Conservation (phyloP, 2,329 filamentous ascomycete genomes). For the Septoria linicola region DNA sequence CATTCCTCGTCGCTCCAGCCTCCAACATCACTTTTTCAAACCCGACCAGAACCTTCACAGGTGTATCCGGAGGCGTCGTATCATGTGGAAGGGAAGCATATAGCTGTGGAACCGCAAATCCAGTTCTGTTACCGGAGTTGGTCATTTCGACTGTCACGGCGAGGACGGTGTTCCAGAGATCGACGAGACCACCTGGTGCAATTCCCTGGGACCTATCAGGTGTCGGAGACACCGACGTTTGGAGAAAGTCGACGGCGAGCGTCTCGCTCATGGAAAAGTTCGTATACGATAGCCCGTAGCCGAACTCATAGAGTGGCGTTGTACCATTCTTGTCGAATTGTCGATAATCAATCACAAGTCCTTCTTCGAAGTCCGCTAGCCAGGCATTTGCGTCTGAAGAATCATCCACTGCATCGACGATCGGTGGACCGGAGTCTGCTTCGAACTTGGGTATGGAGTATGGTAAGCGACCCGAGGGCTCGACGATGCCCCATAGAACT, state of each 20-base stretch:
- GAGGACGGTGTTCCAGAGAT: conserved; percentile 59
- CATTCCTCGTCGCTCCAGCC: conserved; percentile 27
- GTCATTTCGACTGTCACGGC: conserved; percentile 53
- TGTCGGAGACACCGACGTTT: conserved; percentile 55
- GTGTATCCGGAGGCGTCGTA: conserved; percentile 45
- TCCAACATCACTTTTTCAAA: conserved; percentile 45
- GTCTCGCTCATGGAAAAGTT: conserved; percentile 28
- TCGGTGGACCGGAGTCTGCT: conserved; percentile 35
- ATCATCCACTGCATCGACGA: conserved; percentile 35
- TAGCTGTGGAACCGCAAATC: conserved; percentile 58
- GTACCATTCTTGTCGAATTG: conserved; percentile 48
- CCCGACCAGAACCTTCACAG: conserved; percentile 46
- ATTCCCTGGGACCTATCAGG: too few relatives aligned
- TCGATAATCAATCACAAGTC: conserved; percentile 55
- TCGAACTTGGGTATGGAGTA: conserved; percentile 78
- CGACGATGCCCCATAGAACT: conserved; percentile 59
- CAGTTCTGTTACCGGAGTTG: conserved; percentile 60
- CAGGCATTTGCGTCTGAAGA: conserved; percentile 43
- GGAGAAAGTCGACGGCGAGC: not conserved
- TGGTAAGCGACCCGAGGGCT: conserved; percentile 75
- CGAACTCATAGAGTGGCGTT: conserved; percentile 35
- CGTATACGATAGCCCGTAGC: conserved; percentile 33
- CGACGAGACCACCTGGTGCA: conserved; percentile 60
- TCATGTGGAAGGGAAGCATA: conserved; percentile 51
- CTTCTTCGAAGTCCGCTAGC: conserved; percentile 54